These are phyloP conservation scores for Penicillium atrosanguineum DNA, from an alignment of 495 filamentous ascomycete genomes.

Conservation along the genomic window DNA sequence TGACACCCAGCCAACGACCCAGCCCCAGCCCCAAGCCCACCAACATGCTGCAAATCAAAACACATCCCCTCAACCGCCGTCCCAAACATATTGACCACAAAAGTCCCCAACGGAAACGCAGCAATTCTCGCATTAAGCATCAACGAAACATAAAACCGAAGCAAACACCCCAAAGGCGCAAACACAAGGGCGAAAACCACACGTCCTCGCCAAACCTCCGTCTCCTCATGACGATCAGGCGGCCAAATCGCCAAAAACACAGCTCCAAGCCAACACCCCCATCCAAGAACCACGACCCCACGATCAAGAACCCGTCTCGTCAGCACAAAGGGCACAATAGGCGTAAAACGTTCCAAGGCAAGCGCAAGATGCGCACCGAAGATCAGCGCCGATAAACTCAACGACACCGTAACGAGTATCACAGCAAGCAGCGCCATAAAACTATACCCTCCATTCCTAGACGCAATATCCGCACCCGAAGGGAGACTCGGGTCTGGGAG, in stretches of 20 bases:
- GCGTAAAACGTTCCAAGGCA: slow-evolving; percentile 45
- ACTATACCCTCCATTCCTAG: slow-evolving; percentile 74
- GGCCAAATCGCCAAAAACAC: slow-evolving; percentile 72
- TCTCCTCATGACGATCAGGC: slow-evolving; percentile 51
- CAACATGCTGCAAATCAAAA: slow-evolving; percentile 67
- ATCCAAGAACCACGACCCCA: slow-evolving; percentile 58
- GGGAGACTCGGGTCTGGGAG: slow-evolving; percentile 49
- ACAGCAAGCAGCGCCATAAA: slow-evolving; percentile 77
- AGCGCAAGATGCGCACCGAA: slow-evolving; percentile 70
- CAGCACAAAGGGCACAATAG: slow-evolving; percentile 56
- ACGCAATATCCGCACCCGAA: slow-evolving; percentile 13
- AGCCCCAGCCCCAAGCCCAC: slow-evolving; percentile 19
- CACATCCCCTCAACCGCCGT: slow-evolving; percentile 64
- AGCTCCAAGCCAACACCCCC: slow-evolving; percentile 75
- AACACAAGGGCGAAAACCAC: slow-evolving; percentile 80
- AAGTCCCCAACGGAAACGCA: slow-evolving; percentile 85
- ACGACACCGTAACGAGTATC: slow-evolving; percentile 61
- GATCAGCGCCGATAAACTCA: slow-evolving; percentile 54
- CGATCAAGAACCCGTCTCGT: slow-evolving; percentile 63
- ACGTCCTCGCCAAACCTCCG: slow-evolving; percentile 63
- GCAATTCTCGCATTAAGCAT: slow-evolving; percentile 63
- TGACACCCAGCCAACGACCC: slow-evolving; percentile 61
- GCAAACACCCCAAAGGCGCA: slow-evolving; percentile 76
- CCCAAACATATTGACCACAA: slow-evolving; percentile 77
- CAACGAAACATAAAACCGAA: slow-evolving; percentile 66